Conservation (phyloP, 2,329 filamentous ascomycete genomes). For the Coleophoma crateriformis region DNA sequence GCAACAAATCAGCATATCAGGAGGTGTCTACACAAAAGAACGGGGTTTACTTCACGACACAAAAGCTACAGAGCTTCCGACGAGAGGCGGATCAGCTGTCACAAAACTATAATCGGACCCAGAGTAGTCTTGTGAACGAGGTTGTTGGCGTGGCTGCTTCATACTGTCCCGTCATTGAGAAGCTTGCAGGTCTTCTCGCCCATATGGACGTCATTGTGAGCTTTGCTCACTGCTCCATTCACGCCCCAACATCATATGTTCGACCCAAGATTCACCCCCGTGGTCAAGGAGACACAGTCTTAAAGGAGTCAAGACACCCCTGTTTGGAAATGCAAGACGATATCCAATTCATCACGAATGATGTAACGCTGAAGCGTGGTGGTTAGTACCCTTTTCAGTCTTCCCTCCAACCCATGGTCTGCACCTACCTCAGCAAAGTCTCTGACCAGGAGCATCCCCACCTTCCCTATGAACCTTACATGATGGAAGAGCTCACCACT, state of each 20-base stretch:
- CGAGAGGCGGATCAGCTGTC: conserved; percentile 92
- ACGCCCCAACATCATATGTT: conserved; percentile 88
- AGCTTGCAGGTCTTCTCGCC: conserved; percentile 79
- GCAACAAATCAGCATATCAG: conserved; percentile 83
- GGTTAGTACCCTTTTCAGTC: conserved; percentile 57
- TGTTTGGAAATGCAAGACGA: conserved; percentile 99
- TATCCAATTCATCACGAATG: conserved; percentile 97
- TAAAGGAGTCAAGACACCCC: conserved; percentile 92
- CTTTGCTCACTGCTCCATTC: conserved; percentile 87
- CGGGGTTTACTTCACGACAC: conserved; percentile 95
- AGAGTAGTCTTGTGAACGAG: conserved; percentile 84
- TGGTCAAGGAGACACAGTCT: conserved; percentile 78
- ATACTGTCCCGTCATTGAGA: conserved; percentile 89
- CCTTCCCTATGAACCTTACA: not conserved
- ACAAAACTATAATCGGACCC: conserved; percentile 91
- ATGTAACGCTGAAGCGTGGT: conserved; percentile 74
- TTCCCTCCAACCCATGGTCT: conserved; percentile 65
- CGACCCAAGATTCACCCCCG: conserved; percentile 86
- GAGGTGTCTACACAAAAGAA: conserved; percentile 99
- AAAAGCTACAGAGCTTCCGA: conserved; percentile 69
- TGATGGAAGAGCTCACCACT: too few species aligned
- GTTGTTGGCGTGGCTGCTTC: conserved; percentile 91
- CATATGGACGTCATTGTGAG: conserved; percentile 94
- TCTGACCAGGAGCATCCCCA: not conserved
- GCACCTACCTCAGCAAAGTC: conserved; percentile 28